Percentiles rank a stretch among this genome's conserved stretches.
phyloP scores from a whole-genome alignment of 306 rosid species.

The Trifolium fragiferum region DNA sequence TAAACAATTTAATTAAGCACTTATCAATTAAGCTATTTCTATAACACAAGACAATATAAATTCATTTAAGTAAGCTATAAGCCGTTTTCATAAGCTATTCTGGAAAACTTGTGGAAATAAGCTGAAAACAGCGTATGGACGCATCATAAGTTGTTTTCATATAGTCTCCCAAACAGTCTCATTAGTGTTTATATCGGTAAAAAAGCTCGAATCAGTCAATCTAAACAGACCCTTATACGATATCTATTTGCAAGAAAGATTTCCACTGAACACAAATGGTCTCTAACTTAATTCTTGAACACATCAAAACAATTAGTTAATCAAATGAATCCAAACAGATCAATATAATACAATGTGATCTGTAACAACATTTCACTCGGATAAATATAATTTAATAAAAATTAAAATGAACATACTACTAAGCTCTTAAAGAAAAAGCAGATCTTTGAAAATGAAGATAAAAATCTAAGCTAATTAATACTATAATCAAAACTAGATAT shows the following conservation, averaged over 20 bases:
- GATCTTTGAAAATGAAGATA: constrained; percentile 41
- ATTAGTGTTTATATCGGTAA: not conserved
- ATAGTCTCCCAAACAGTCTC: not conserved
- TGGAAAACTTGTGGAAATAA: not conserved
- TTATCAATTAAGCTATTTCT: not conserved
- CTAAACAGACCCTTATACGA: not conserved
- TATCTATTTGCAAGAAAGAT: not conserved
- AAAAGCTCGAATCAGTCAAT: not conserved
- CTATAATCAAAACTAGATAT: not conserved
- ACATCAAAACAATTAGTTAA: too few relatives aligned
- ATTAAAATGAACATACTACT: too few relatives aligned
- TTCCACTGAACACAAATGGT: constrained; percentile 8
- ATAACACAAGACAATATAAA: not conserved
- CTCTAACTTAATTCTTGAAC: not conserved
- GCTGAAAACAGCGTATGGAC: not conserved
- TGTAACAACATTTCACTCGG: too few relatives aligned
- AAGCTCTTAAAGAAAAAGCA: not conserved
- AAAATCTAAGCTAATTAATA: not conserved
- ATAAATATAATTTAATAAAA: too few relatives aligned
- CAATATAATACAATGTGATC: not conserved
- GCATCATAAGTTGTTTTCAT: not conserved
- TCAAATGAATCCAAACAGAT: not conserved
- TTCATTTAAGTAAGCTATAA: not conserved
- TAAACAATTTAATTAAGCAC: not conserved
- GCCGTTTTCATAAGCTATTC: not conserved